Conservation (phyloP, 345 rosid species). For the Populus ilicifolia region DNA sequence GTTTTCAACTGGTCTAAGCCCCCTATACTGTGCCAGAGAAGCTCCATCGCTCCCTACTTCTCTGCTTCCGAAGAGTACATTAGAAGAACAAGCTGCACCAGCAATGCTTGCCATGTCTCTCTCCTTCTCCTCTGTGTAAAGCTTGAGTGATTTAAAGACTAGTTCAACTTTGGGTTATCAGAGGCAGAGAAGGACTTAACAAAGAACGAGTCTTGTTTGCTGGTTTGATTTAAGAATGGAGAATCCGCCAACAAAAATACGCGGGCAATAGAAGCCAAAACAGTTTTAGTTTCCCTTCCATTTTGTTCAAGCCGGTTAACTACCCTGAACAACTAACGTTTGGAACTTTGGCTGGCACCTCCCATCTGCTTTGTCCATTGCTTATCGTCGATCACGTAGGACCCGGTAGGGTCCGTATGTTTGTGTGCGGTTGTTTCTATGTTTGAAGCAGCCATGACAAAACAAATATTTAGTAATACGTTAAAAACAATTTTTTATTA, state of each 20-base stretch:
- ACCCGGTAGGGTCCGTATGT: neutral
- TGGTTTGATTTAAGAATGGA: constrained; percentile 13
- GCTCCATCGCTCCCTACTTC: constrained; percentile 27
- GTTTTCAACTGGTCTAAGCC: constrained; percentile 34
- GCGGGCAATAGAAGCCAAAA: constrained; percentile 24
- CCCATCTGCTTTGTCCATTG: neutral
- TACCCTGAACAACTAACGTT: constrained; percentile 20
- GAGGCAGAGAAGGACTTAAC: constrained; percentile 22
- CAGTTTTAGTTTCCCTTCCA: neutral
- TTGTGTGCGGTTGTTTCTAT: too few relatives aligned
- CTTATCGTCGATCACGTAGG: neutral
- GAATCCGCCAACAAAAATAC: constrained; percentile 30
- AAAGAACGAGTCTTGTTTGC: constrained; percentile 15
- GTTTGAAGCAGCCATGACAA: too few relatives aligned
- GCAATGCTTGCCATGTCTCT: constrained; percentile 41
- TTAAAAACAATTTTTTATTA: too few relatives aligned
- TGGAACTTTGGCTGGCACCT: neutral
- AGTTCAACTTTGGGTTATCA: constrained; percentile 30
- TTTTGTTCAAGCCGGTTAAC: constrained; percentile 26
- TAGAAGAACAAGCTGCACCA: constrained; percentile 28
- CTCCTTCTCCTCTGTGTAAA: neutral
- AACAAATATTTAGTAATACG: too few relatives aligned
- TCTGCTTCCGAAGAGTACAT: constrained; percentile 22
- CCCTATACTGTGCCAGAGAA: constrained; percentile 36
- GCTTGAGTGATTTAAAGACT: neutral